Evolutionary conservation across 1,284 basidiomycete species (phyloP), one percentile per base, ranked within the genome.

Genomic region (Meira miltonrushii): DNA sequence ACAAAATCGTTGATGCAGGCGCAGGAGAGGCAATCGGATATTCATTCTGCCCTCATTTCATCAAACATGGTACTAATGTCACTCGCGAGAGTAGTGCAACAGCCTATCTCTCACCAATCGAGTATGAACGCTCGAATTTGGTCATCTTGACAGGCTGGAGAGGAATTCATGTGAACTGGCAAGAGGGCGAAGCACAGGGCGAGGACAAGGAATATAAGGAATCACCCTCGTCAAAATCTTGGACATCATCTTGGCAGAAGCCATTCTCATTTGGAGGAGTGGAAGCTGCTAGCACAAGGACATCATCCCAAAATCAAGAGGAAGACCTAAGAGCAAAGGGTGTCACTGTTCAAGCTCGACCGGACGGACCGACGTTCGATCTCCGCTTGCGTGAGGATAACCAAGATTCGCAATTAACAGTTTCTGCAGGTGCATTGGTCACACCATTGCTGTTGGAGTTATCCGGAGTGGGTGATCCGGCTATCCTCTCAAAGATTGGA

Each of bases 71-170:
- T 12, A 48, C 17, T 12, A n/a, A 48, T 48, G 25, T 21, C 12
- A 48, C 46, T 46, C 79, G 81, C 12, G 79, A 78, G 2, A 81
- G 80, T 6, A 78, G 82, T 1, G 81, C 80, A 9, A 75, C 79
- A 1, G 81, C 81, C 1, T 83, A 82, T 72, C 78, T 80, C 33
- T 74, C 79, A 0, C 81, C 81, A 2, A 53, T 53, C 28, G 50
- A 53, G 15, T 67, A 68, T 39, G 58, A 58, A 4, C 51, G 65
- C 7, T 40, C 38, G 7, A 72, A 72, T 43, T 51, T 72, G 38
- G 65, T 64, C 39, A 67, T 72, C 15, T 53, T 72, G 23, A 65
- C 62, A 1, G 69, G 67, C 40, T 69, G 67, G 3, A 63, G 61
- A 28, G 71, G 65, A 12, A 57, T 53, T 41, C 50, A 15, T 13